Evolutionary conservation across 805 yeast species (phyloP).

Genomic region (Candida sakaeoensis): DNA sequence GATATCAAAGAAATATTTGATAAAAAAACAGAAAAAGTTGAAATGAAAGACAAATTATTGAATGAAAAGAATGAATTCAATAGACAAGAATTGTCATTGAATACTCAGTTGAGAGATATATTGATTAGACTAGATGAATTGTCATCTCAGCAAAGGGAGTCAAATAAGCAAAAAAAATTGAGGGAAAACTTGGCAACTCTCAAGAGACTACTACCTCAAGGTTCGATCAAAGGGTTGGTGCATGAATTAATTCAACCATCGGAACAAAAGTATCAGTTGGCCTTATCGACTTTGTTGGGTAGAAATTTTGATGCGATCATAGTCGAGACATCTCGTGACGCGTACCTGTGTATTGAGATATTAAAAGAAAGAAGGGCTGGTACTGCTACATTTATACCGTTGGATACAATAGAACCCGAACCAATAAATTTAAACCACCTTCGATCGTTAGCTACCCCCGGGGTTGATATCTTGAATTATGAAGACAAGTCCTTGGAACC

Average conservation of each 20-base stretch:
- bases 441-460: slow-evolving; percentile 63
- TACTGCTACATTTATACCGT: slow-evolving; percentile 80
- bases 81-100: slow-evolving; percentile 56
- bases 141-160: slow-evolving; percentile 72
- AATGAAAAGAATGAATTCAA: slow-evolving; percentile 33
- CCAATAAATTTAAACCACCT: slow-evolving; percentile 50
- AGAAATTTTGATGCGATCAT: slow-evolving; percentile 75
- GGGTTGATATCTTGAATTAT: slow-evolving; percentile 67
- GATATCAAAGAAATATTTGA: slow-evolving; percentile 31
- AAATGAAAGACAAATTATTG: slow-evolving; percentile 24
- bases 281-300: slow-evolving; percentile 77
- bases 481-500: slow-evolving; percentile 61
- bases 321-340: slow-evolving; percentile 68
- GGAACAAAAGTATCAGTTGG: slow-evolving; percentile 66
- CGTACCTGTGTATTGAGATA: slow-evolving; percentile 72
- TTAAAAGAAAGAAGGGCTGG: slow-evolving; percentile 85
- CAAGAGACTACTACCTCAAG: slow-evolving; percentile 65
- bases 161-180: slow-evolving; percentile 62
- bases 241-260: slow-evolving; percentile 77
- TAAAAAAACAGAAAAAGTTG: slow-evolving; percentile 22
- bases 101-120: slow-evolving; percentile 57
- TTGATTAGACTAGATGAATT: slow-evolving; percentile 64
- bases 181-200: slow-evolving; percentile 71
- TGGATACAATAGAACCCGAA: slow-evolving; percentile 64
- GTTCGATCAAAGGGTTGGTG: slow-evolving; percentile 77